Conservation (phyloP, 345 rosid species). For the Gossypium bickii region DNA sequence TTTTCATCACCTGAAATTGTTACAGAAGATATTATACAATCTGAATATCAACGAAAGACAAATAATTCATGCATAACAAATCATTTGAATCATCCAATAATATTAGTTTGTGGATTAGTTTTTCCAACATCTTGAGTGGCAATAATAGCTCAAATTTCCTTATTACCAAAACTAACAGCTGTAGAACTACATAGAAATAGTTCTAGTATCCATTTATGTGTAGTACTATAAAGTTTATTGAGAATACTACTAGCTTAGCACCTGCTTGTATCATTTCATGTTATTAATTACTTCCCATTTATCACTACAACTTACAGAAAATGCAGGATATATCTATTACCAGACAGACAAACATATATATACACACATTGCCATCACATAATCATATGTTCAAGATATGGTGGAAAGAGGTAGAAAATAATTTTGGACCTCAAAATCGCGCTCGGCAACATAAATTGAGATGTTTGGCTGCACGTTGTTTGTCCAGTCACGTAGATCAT, state of each 20-base stretch:
- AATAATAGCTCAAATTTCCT: neutral
- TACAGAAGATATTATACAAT: slow-evolving; percentile 2
- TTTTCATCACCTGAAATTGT: slow-evolving; percentile 79
- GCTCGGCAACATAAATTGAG: slow-evolving; percentile 72
- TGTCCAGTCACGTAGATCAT: slow-evolving; percentile 98
- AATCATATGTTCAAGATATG: neutral
- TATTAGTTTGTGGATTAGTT: neutral
- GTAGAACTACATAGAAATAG: neutral
- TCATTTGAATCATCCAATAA: neutral
- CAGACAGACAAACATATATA: neutral
- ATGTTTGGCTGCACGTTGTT: slow-evolving; percentile 76
- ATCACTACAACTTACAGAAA: neutral
- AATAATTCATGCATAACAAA: neutral
- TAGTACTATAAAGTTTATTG: neutral
- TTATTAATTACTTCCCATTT: neutral
- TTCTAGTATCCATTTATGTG: neutral
- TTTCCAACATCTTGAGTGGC: neutral
- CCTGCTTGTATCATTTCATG: neutral
- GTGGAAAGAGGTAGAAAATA: neutral
- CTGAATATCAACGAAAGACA: slow-evolving; percentile 6
- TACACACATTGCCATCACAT: neutral
- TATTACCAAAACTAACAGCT: neutral
- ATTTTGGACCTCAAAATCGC: slow-evolving; percentile 69
- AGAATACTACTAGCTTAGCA: neutral
- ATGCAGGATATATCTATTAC: neutral